Conservation (phyloP, 352 stramenopile genomes). For the Pythium phragmitis region DNA sequence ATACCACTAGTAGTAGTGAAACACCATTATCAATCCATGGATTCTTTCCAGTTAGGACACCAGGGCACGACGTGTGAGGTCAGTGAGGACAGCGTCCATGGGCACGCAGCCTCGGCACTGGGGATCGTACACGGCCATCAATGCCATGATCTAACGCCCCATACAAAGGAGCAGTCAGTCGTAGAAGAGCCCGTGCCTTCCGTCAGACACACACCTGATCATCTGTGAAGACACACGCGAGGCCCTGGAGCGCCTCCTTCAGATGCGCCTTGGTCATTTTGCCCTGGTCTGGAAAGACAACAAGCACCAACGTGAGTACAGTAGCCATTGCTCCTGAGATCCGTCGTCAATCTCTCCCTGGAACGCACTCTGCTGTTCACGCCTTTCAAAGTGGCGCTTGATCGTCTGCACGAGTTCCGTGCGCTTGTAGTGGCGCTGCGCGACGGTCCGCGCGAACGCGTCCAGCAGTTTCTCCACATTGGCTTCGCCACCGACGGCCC, state of each 20-base stretch:
- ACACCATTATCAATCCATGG: background rate
- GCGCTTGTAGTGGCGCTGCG: constrained; percentile 40
- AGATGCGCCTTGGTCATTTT: constrained; percentile 50
- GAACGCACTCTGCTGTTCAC: constrained; percentile 41
- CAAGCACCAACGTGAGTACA: no score
- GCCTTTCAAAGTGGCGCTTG: constrained; percentile 61
- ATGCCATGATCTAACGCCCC: constrained; percentile 13
- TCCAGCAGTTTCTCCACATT: constrained; percentile 37
- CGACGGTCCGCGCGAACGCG: constrained; percentile 36
- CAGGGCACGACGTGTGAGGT: constrained; percentile 10
- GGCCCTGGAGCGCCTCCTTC: constrained; percentile 49
- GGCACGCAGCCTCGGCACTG: constrained; percentile 11
- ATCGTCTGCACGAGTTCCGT: constrained; percentile 51
- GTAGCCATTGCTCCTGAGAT: no score
- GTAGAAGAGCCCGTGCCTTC: background rate
- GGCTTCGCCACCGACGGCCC: constrained; percentile 33
- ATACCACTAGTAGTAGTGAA: background rate
- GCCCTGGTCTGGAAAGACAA: constrained; percentile 30
- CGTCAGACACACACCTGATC: constrained; percentile 38
- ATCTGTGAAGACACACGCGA: constrained; percentile 56
- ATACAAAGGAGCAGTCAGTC: no score
- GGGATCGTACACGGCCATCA: constrained; percentile 23
- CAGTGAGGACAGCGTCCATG: constrained; percentile 19
- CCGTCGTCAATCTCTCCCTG: background rate
- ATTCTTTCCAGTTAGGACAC: background rate